Conservation (phyloP, 352 stramenopile genomes). For the Aphanomyces stellatus region DNA sequence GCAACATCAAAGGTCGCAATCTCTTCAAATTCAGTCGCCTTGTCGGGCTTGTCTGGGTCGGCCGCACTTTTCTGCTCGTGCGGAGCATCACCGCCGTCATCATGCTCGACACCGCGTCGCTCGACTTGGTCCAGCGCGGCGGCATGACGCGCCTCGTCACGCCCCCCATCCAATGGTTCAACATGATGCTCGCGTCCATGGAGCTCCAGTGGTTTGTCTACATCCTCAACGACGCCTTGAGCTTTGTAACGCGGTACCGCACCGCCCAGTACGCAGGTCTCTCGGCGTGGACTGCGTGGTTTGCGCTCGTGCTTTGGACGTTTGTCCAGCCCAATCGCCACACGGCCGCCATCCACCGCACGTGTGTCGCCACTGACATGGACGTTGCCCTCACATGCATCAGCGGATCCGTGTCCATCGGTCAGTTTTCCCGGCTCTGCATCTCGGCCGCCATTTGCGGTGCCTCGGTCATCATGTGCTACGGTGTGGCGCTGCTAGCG, state of each 20-base stretch:
- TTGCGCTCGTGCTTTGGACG: neutral
- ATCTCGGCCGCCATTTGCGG: neutral
- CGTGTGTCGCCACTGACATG: neutral
- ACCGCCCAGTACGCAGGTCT: slow-evolving; percentile 4
- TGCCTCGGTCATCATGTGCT: neutral
- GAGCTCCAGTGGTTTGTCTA: slow-evolving; percentile 11
- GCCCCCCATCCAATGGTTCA: slow-evolving; percentile 5
- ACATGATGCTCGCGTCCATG: neutral
- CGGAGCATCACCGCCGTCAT: slow-evolving; percentile 1
- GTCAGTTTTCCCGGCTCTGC: neutral
- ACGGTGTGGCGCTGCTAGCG: neutral
- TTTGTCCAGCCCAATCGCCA: slow-evolving; percentile 3
- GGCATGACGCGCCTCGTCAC: neutral
- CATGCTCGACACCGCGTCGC: slow-evolving; percentile 1
- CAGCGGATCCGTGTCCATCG: neutral
- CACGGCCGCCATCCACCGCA: neutral
- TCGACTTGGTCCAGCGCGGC: neutral
- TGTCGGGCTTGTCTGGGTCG: slow-evolving; percentile 9
- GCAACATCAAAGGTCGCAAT: slow-evolving; percentile 9
- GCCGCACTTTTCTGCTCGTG: slow-evolving; percentile 3
- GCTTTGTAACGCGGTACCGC: slow-evolving; percentile 5
- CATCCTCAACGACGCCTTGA: slow-evolving; percentile 12
- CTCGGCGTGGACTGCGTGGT: neutral
- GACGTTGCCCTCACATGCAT: neutral
- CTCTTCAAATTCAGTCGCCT: slow-evolving; percentile 13